Conservation (phyloP, 2,329 filamentous ascomycete genomes). For the Aschersonia sp. region DNA sequence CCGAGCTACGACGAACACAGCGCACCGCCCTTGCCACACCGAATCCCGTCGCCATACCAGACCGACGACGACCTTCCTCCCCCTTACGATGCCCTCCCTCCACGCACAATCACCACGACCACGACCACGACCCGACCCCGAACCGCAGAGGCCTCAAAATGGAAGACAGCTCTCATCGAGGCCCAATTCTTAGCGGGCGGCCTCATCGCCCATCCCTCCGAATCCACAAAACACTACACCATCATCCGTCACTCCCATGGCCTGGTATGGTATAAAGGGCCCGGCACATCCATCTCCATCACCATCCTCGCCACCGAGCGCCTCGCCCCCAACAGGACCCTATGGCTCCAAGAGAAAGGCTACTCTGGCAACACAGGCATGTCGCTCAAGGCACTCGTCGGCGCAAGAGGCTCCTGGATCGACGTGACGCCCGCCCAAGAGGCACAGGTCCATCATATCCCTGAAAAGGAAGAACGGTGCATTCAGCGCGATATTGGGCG, state of each 20-base stretch:
- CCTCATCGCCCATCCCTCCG: constrained; percentile 45
- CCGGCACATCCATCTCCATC: constrained; percentile 46
- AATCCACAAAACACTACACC: constrained; percentile 51
- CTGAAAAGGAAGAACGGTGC: constrained; percentile 43
- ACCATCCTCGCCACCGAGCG: constrained; percentile 47
- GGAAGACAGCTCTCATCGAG: constrained; percentile 38
- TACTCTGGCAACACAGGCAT: constrained; percentile 57
- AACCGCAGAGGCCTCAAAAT: constrained; percentile 13
- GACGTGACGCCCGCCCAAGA: constrained; percentile 48
- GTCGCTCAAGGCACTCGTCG: constrained; percentile 47
- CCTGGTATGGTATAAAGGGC: constrained; percentile 52
- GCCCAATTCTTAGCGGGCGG: constrained; percentile 52
- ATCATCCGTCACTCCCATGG: constrained; percentile 52
- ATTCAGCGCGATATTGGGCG: constrained; percentile 54
- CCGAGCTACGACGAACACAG: neutral
- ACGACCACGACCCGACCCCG: neutral
- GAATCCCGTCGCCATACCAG: neutral
- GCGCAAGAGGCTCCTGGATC: constrained; percentile 46
- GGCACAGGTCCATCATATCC: constrained; percentile 31
- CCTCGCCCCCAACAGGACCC: constrained; percentile 39
- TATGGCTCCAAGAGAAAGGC: constrained; percentile 57
- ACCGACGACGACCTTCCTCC: neutral
- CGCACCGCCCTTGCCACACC: neutral
- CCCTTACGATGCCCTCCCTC: too few species aligned
- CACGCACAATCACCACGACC: neutral